These are phyloP conservation scores for Annulohypoxylon truncatum DNA, from an alignment of 2,329 filamentous ascomycete species.

Conservation along the genomic window DNA sequence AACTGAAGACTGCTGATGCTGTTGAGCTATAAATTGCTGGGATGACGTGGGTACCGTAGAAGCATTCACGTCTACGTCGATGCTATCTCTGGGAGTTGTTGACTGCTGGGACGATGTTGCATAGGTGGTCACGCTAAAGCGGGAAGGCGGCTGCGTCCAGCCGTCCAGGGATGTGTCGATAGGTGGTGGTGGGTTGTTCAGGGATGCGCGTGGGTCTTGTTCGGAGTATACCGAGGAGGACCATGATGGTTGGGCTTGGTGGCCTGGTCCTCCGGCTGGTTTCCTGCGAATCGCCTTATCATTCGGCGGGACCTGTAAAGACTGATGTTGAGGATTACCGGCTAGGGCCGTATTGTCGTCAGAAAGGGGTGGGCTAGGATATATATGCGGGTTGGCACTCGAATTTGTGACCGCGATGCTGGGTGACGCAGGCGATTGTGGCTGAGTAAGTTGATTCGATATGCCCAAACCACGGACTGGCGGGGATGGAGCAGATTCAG, in stretches of 20 bases:
- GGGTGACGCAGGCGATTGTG: slow-evolving; percentile 29
- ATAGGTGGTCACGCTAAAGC: slow-evolving; percentile 73
- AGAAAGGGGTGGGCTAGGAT: slow-evolving; percentile 55
- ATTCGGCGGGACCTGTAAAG: slow-evolving; percentile 44
- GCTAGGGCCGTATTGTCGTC: slow-evolving; percentile 43
- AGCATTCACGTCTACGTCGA: slow-evolving; percentile 52
- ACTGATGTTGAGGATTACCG: slow-evolving; percentile 40
- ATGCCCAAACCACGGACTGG: slow-evolving; percentile 25
- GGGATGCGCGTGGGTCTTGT: slow-evolving; percentile 44
- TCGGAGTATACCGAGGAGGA: slow-evolving; percentile 54
- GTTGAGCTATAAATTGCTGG: slow-evolving; percentile 47
- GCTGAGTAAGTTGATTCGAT: slow-evolving; percentile 15
- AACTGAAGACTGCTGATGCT: slow-evolving; percentile 46
- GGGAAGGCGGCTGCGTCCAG: slow-evolving; percentile 66
- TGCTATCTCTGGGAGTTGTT: slow-evolving; percentile 55
- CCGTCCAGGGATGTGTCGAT: slow-evolving; percentile 47
- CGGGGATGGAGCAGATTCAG: slow-evolving; percentile 52
- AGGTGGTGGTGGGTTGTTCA: slow-evolving; percentile 20
- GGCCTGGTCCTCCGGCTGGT: slow-evolving; percentile 49
- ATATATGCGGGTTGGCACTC: slow-evolving; percentile 42
- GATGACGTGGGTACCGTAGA: slow-evolving; percentile 54
- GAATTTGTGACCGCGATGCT: slow-evolving; percentile 43
- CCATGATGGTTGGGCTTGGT: slow-evolving; percentile 50
- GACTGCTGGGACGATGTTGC: slow-evolving; percentile 64
- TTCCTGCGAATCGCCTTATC: slow-evolving; percentile 60